Conservation (phyloP, 768 basidiomycete genomes). For the Pisolithus tinctorius region DNA sequence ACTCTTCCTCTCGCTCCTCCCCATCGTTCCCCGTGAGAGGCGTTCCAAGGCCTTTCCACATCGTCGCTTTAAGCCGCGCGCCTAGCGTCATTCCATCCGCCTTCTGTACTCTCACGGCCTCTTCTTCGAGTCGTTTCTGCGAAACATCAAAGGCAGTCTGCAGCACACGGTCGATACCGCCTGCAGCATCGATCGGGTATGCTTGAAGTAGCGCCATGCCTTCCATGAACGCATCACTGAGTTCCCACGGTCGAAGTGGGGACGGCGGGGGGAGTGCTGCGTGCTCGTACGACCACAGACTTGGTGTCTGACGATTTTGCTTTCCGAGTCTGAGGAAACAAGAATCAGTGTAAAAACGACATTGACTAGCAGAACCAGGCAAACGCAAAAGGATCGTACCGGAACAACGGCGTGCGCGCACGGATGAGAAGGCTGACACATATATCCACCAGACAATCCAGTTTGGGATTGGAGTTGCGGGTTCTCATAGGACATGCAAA, state of each 20-base stretch:
- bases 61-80: slow-evolving; percentile 46
- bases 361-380: slow-evolving; percentile 1
- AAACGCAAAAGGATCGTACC: slow-evolving; percentile 32
- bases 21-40: slow-evolving; percentile 36
- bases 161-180: slow-evolving; percentile 65
- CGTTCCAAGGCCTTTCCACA: slow-evolving; percentile 66
- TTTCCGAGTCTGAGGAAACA: slow-evolving; percentile 45
- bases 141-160: slow-evolving; percentile 62
- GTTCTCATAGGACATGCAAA: slow-evolving; percentile 54
- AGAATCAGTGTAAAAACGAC: not conserved
- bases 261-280: slow-evolving; percentile 31
- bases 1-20: slow-evolving; percentile 28
- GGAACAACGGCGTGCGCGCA: slow-evolving; percentile 44
- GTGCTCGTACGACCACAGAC: slow-evolving; percentile 51
- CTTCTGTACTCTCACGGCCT: slow-evolving; percentile 18
- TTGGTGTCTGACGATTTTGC: slow-evolving; percentile 32
- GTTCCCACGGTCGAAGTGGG: slow-evolving; percentile 42
- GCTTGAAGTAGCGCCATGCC: slow-evolving; percentile 56
- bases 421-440: slow-evolving; percentile 65
- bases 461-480: slow-evolving; percentile 48
- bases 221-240: slow-evolving; percentile 61
- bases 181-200: slow-evolving; percentile 59
- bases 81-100: slow-evolving; percentile 41
- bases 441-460: slow-evolving; percentile 64
- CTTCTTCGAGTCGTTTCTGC: slow-evolving; percentile 40